These are phyloP conservation scores for Scheffersomyces titani DNA, from an alignment of 1,139 yeast genomes.

Conservation along the genomic window DNA sequence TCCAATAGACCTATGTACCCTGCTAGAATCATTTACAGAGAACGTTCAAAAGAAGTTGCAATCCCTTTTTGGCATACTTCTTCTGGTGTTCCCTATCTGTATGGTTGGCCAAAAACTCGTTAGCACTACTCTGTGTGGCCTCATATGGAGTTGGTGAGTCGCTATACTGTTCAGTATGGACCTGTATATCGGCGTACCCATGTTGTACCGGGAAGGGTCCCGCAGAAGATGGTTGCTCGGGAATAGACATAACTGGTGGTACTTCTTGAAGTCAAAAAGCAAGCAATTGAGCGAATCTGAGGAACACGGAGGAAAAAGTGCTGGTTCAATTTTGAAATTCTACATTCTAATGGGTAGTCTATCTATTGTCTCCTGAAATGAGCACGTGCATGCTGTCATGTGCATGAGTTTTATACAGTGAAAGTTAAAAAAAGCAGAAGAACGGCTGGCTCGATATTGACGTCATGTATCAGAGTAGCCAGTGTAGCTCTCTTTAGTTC, in stretches of 20 bases:
- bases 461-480: not conserved
- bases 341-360: no score
- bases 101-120: constrained; percentile 28
- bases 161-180: constrained; percentile 34
- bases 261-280: not conserved
- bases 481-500: not conserved
- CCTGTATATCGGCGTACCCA: constrained; percentile 33
- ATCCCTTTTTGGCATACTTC: constrained; percentile 35
- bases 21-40: not conserved
- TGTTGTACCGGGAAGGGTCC: constrained; percentile 31
- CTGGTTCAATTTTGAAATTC: not conserved
- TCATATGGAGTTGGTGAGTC: constrained; percentile 39
- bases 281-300: not conserved
- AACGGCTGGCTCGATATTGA: not conserved
- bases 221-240: constrained; percentile 32
- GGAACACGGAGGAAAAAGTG: not conserved
- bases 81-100: constrained; percentile 41
- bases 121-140: constrained; percentile 28
- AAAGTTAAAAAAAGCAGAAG: not conserved
- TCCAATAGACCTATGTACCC: not conserved
- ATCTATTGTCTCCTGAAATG: not conserved
- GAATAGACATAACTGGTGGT: constrained; percentile 19
- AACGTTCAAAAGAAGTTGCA: not conserved
- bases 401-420: not conserved
- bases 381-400: not conserved